A percentile compares a stretch with the other conserved stretches of the same genome.
Conservation (phyloP, 495 filamentous ascomycete species). For the Aspergillus funiculosus region DNA sequence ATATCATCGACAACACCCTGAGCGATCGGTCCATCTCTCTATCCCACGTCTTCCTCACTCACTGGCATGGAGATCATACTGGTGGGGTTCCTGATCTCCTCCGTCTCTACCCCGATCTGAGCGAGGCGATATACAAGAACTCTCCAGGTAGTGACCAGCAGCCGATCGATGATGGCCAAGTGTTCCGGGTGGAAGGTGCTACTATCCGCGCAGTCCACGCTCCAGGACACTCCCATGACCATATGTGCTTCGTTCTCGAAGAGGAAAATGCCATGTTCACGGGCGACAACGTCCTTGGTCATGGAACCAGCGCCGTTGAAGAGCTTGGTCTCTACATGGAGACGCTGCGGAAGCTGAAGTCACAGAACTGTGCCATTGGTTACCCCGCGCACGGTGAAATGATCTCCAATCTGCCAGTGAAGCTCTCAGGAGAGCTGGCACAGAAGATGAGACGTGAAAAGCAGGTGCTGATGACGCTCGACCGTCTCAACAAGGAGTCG, state of each 20-base stretch:
- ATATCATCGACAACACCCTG: conserved; percentile 21
- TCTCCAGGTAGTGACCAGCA: conserved; percentile 44
- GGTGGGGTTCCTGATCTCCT: conserved; percentile 62
- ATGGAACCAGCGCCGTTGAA: conserved; percentile 31
- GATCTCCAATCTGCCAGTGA: conserved; percentile 31
- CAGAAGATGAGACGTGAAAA: conserved; percentile 34
- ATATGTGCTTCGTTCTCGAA: conserved; percentile 44
- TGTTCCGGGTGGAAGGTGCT: conserved; percentile 37
- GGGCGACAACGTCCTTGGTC: conserved; percentile 60
- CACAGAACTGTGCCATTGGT: conserved; percentile 26
- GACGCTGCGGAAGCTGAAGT: conserved; percentile 27
- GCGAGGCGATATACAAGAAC: conserved; percentile 35
- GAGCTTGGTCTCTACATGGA: conserved; percentile 36
- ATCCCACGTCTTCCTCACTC: conserved; percentile 59
- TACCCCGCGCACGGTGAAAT: conserved; percentile 40
- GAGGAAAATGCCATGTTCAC: conserved; percentile 77
- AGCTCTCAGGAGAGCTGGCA: conserved; percentile 26
- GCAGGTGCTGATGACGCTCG: conserved; percentile 29
- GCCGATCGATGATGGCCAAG: conserved; percentile 34
- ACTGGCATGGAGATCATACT: conserved; percentile 79
- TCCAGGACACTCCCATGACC: conserved; percentile 41
- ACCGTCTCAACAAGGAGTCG: conserved; percentile 2
- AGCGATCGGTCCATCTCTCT: conserved; percentile 41
- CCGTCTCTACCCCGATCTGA: conserved; percentile 42
- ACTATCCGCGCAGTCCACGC: conserved; percentile 35